Evolutionary conservation across 176 grass and related monocot species (phyloP).

Genomic region (Cocos nucifera): DNA sequence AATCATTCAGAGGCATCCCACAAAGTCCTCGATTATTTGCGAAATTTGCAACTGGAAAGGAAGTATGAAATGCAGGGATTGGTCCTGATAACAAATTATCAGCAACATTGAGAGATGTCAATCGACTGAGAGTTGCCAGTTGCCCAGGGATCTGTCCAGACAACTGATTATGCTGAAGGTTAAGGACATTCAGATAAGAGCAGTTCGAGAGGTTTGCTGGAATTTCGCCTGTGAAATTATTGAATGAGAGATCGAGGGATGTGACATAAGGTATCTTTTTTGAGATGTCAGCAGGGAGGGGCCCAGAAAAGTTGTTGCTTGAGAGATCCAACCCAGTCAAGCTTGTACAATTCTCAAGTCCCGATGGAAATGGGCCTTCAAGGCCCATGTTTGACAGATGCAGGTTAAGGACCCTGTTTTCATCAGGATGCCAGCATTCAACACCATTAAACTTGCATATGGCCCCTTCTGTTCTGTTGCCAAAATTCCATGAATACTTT

Average conservation of each 20-base stretch:
- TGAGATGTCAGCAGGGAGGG: slow-evolving; percentile 52
- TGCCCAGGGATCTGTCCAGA: slow-evolving; percentile 61
- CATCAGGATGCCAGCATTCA: slow-evolving; percentile 91
- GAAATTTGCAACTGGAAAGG: slow-evolving; percentile 26
- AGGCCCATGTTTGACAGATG: slow-evolving; percentile 72
- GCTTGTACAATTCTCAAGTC: slow-evolving; percentile 82
- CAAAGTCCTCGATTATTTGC: slow-evolving; percentile 59
- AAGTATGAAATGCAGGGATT: slow-evolving; percentile 31
- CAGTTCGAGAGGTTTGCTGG: slow-evolving; percentile 52
- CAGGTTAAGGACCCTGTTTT: slow-evolving; percentile 68
- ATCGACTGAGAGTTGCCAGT: slow-evolving; percentile 37
- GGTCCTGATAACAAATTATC: slow-evolving; percentile 58
- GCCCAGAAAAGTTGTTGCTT: slow-evolving; percentile 61
- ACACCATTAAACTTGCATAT: slow-evolving; percentile 77
- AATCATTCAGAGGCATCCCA: slow-evolving; percentile 37
- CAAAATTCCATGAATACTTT: neutral
- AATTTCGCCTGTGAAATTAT: slow-evolving; percentile 79
- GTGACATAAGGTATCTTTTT: slow-evolving; percentile 54
- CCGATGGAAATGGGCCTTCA: slow-evolving; percentile 56
- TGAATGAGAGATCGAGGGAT: slow-evolving; percentile 73
- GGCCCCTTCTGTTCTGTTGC: slow-evolving; percentile 32
- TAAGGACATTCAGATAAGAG: slow-evolving; percentile 60
- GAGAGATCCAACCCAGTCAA: slow-evolving; percentile 80
- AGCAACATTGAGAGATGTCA: slow-evolving; percentile 51
- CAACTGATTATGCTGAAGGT: slow-evolving; percentile 65